phyloP scores from a whole-genome alignment of 2,329 filamentous ascomycete species.

The Verticillium albo-atrum region DNA sequence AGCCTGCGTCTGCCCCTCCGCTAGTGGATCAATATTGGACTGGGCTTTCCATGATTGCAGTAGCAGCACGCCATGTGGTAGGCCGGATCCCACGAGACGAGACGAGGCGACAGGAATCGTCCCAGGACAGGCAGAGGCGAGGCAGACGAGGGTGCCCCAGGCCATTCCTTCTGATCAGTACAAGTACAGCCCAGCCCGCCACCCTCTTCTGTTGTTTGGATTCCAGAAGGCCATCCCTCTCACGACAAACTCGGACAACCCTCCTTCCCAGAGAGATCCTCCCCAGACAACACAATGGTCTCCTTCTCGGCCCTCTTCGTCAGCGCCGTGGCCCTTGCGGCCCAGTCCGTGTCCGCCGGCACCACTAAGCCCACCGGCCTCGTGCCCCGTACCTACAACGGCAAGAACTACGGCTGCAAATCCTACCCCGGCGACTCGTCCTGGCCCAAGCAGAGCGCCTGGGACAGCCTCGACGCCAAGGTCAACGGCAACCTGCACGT shows the following conservation, averaged over 20 bases:
- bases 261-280: not conserved
- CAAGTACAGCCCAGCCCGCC: not conserved
- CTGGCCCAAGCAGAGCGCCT: slow-evolving; percentile 21
- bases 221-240: not conserved
- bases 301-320: not conserved
- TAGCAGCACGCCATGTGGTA: not conserved
- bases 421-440: slow-evolving; percentile 24
- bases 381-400: slow-evolving; percentile 16
- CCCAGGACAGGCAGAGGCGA: not conserved
- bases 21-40: not conserved
- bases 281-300: not conserved
- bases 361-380: not conserved
- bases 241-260: not conserved
- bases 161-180: not conserved
- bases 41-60: not conserved
- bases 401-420: slow-evolving; percentile 23
- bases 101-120: not conserved
- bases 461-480: slow-evolving; percentile 26
- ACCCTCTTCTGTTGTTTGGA: not conserved
- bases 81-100: not conserved
- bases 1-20: not conserved
- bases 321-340: not conserved
- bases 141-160: not conserved
- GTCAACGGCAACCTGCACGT: slow-evolving; percentile 28
- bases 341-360: slow-evolving; percentile 1